Base-by-base conservation (phyloP, 345 rosid species). In the Dimocarpus longan region DNA sequence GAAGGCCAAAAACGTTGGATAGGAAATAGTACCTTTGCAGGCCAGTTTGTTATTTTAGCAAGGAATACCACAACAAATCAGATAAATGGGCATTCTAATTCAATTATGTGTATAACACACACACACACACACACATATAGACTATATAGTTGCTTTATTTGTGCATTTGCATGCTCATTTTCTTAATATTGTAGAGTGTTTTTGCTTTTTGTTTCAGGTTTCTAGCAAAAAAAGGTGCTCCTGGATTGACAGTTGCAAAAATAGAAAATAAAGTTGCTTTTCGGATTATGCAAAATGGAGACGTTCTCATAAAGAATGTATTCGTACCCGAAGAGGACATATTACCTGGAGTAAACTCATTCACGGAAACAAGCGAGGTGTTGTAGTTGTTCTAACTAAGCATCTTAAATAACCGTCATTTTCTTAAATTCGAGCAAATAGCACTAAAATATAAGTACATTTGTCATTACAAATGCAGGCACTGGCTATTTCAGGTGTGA, bases 1-100 rank as follows among this genome's bases (percentile, higher is more conserved):
- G 88, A 93, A 67, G 99, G 99, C 60, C 92, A 94, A 84, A 96
- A 96, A 80, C 97, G 98, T 76, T 96, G 99, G 98, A 96, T 96
- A 42, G 98, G 99, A 84, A 95, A 96, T 81, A 89, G 97, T 84
- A 94, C 99, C 37, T 96, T 96, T 82, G 97, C 99, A 2, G 99
- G 93, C 84, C 18, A 94, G 66, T 82, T 94, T 82, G 69, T 94
- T 82, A 85, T 93, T 79, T 91, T 96, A 82, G 97, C 97, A 37
- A 84, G 98, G 83, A 94, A 91, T 87, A 79, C 86, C 5, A 68
- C 91, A 80, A 89, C 97, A 8, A 90, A 94, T 86, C 97, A 93
- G 85, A 90, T 94, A 81, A 96, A 94, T 67, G 97, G 98, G 99
- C 94, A 87, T 76, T 80, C 40, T 50, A 77, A 48, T 46, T 46